These are phyloP conservation scores for Kalanchoe fedtschenkoi DNA, from an alignment of 164 flowering plant species.

Conservation along the genomic window DNA sequence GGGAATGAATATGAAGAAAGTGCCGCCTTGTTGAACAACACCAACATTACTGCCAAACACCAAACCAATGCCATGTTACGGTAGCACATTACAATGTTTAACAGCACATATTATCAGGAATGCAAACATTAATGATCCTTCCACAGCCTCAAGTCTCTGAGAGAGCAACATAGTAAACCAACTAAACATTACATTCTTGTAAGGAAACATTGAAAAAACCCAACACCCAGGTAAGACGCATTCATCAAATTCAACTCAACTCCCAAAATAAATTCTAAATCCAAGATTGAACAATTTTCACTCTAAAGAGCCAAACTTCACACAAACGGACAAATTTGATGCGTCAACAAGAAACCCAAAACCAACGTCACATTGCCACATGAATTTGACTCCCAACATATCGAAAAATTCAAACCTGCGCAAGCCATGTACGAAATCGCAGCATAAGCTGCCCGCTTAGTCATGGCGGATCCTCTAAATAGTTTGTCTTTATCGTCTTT, in stretches of 20 bases:
- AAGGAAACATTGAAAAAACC: no score
- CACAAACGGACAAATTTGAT: neutral
- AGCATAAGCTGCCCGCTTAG: constrained; percentile 70
- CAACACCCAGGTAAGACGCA: no score
- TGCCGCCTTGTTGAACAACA: constrained; percentile 96
- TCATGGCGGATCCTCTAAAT: constrained; percentile 73
- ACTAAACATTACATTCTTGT: no score
- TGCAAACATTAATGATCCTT: neutral
- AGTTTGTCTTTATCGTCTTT: constrained; percentile 37
- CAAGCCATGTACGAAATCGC: constrained; percentile 87
- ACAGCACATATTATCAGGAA: neutral
- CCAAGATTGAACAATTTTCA: no score
- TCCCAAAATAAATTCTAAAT: neutral
- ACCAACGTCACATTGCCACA: neutral
- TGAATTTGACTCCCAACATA: neutral
- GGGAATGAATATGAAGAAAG: constrained; percentile 90
- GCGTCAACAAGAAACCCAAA: neutral
- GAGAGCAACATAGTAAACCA: neutral
- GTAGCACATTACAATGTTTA: neutral
- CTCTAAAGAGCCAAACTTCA: neutral
- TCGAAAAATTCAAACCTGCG: constrained; percentile 45
- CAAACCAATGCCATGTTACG: constrained; percentile 1
- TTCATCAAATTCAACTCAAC: no score
- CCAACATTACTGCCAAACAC: constrained; percentile 68
- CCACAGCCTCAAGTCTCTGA: neutral